Percentiles rank a stretch among this genome's conserved stretches.
Evolutionary conservation across 2,329 filamentous ascomycete species (phyloP).

Genomic region (Fusarium pseudograminearum): DNA sequence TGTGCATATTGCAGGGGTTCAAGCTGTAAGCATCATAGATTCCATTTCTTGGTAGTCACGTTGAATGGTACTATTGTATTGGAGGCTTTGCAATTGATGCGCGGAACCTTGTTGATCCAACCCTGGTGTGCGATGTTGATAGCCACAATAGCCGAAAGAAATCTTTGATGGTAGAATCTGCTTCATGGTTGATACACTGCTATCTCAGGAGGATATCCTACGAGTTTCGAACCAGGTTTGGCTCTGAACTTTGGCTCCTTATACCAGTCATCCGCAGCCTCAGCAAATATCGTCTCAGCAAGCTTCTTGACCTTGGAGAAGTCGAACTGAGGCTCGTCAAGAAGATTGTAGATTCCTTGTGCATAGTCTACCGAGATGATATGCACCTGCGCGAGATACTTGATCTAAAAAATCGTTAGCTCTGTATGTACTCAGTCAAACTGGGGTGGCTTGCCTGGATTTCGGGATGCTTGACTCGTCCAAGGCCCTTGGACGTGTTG

Average conservation of each 20-base stretch:
- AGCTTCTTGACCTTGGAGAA: slow-evolving; percentile 10
- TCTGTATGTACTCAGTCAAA: neutral
- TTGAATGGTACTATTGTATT: neutral
- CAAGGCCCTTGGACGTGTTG: slow-evolving; percentile 12
- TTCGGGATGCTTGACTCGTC: neutral
- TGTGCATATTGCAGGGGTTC: neutral
- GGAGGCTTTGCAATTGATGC: neutral
- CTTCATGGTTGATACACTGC: neutral
- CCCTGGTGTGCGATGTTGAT: too few species aligned
- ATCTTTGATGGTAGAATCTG: too few species aligned
- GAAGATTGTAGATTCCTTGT: slow-evolving; percentile 5
- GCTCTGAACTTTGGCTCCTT: slow-evolving; percentile 15
- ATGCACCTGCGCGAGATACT: slow-evolving; percentile 1
- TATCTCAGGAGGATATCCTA: neutral
- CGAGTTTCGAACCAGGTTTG: neutral
- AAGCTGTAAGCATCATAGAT: slow-evolving; percentile 17
- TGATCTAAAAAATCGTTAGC: neutral
- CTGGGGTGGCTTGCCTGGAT: neutral
- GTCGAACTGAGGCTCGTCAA: neutral
- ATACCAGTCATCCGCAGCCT: slow-evolving; percentile 12
- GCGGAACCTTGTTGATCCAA: rapidly evolving
- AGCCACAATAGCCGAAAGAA: too few species aligned
- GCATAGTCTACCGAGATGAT: slow-evolving; percentile 16
- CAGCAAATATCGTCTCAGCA: slow-evolving; percentile 5
- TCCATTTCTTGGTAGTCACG: neutral